Conservation (phyloP, 805 yeast genomes). For the Lachancea waltii region DNA sequence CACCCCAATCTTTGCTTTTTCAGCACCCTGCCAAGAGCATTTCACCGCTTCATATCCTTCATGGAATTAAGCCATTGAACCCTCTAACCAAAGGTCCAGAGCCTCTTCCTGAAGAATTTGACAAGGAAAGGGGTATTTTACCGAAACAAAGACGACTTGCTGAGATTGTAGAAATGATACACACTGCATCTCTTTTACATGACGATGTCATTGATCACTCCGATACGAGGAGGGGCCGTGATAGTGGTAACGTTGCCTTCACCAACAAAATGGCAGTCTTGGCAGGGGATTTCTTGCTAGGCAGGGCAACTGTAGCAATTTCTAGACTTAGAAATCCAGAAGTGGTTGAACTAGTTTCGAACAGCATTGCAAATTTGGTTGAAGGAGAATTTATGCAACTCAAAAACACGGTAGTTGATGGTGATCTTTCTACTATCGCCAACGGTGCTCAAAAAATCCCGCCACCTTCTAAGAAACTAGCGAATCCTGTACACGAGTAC, state of each 20-base stretch:
- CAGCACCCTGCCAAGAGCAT: conserved; percentile 46
- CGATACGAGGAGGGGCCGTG: conserved; percentile 83
- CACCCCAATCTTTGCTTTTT: conserved; percentile 51
- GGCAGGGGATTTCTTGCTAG: conserved; percentile 93
- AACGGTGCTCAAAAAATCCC: conserved; percentile 37
- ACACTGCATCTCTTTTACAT: conserved; percentile 90
- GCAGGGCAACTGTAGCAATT: conserved; percentile 93
- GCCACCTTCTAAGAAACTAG: conserved; percentile 54
- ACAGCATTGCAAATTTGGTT: conserved; percentile 92
- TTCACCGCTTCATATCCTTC: conserved; percentile 75
- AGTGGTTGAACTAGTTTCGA: conserved; percentile 90
- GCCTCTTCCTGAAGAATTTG: conserved; percentile 48
- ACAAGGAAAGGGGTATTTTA: conserved; percentile 63
- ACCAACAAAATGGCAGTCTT: conserved; percentile 95
- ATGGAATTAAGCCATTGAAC: conserved; percentile 90
- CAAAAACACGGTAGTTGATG: conserved; percentile 77
- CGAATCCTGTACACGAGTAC: conserved; percentile 54
- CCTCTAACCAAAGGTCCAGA: conserved; percentile 81
- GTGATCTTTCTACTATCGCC: conserved; percentile 34
- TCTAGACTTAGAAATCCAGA: conserved; percentile 94
- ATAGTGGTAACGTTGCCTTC: conserved; percentile 88
- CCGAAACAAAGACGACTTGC: conserved; percentile 95
- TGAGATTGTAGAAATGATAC: conserved; percentile 97
- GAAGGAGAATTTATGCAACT: conserved; percentile 99
- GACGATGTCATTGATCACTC: conserved; percentile 94